Conservation (phyloP, 352 stramenopile species). For the Pythium utonaiense region DNA sequence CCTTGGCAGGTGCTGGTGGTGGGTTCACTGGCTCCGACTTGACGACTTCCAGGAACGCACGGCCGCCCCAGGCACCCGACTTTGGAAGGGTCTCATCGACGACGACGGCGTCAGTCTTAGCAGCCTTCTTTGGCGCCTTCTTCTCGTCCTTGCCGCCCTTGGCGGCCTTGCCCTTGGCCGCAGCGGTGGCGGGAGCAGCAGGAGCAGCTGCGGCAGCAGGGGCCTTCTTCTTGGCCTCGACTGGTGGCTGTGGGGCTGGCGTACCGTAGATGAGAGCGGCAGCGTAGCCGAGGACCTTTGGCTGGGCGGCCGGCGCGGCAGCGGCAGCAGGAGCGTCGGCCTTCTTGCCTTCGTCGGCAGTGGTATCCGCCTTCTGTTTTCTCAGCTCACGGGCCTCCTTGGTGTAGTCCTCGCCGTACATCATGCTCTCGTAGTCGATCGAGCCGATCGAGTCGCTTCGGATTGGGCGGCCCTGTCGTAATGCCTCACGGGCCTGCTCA, state of each 20-base stretch:
- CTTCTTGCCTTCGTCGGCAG: constrained; percentile 5
- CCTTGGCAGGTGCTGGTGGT: constrained; percentile 32
- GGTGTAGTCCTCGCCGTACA: constrained; percentile 89
- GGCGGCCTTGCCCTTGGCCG: constrained; percentile 22
- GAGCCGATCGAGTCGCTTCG: constrained; percentile 84
- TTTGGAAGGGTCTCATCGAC: constrained; percentile 53
- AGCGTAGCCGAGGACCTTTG: constrained; percentile 67
- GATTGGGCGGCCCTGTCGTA: constrained; percentile 87
- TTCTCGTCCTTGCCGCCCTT: constrained; percentile 41
- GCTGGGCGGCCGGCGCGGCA: constrained; percentile 11
- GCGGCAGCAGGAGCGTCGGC: constrained; percentile 2
- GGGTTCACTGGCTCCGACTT: constrained; percentile 62
- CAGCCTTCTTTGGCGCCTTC: constrained; percentile 25
- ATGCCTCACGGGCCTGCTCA: constrained; percentile 87
- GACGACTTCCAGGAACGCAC: constrained; percentile 82
- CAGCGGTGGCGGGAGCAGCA: constrained; percentile 22
- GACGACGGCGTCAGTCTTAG: constrained; percentile 4
- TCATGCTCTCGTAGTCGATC: constrained; percentile 88
- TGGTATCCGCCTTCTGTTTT: constrained; percentile 38
- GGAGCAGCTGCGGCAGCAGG: constrained; percentile 9
- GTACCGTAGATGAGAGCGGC: constrained; percentile 78
- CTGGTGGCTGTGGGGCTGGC: constrained; percentile 33
- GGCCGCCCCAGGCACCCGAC: constrained; percentile 70
- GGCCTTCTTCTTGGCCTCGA: constrained; percentile 57
- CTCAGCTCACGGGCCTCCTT: constrained; percentile 78